Conservation (phyloP, 108 stramenopile species). For the Pseudonitzschia multiseries region DNA sequence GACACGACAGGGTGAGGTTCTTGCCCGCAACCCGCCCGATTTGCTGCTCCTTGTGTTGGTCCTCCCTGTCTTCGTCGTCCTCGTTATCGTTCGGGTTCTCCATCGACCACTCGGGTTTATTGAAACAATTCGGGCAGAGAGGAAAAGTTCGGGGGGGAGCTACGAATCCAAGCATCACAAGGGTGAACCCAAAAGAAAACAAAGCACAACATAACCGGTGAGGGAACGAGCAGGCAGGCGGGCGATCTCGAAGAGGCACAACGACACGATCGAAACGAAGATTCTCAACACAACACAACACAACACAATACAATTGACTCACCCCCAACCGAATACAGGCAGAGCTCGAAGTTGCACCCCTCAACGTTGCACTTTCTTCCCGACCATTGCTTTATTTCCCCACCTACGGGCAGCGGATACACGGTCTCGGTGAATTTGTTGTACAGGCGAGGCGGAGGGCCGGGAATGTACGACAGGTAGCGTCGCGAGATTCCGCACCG, state of each 20-base stretch:
- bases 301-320: not conserved
- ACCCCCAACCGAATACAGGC: conserved; percentile 72
- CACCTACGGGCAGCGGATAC: conserved; percentile 79
- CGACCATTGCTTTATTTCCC: conserved; percentile 82
- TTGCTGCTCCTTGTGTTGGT: conserved; percentile 69
- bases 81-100: conserved; percentile 28
- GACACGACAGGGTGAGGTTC: conserved; percentile 71
- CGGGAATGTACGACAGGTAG: conserved; percentile 59
- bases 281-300: not conserved
- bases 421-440: conserved; percentile 85
- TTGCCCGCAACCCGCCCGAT: conserved; percentile 69
- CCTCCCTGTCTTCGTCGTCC: conserved; percentile 49
- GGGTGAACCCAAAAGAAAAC: not conserved
- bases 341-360: conserved; percentile 85
- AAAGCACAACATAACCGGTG: not conserved
- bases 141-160: conserved; percentile 83
- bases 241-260: not conserved
- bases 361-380: conserved; percentile 65
- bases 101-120: conserved; percentile 75
- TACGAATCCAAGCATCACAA: not conserved
- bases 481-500: conserved; percentile 71
- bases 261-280: not conserved
- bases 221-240: not conserved
- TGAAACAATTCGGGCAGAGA: conserved; percentile 86
- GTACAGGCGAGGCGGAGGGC: conserved; percentile 69